phyloP scores from a whole-genome alignment of 305 asterid genomes.

The Fraxinus greggii region DNA sequence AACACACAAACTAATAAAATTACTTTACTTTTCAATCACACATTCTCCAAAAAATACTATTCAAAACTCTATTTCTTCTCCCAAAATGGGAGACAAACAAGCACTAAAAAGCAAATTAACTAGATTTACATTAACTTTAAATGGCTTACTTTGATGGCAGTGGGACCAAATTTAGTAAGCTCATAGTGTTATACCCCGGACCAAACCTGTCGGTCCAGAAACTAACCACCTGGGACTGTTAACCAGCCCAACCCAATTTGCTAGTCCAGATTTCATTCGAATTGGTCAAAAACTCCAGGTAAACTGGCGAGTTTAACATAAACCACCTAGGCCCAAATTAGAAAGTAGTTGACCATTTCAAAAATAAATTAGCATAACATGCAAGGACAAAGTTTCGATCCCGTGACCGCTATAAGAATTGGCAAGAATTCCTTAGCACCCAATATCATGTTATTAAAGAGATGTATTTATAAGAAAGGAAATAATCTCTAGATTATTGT shows the following conservation, averaged over 20 bases:
- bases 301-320: neutral
- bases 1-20: no score
- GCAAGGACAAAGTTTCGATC: neutral
- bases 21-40: no score
- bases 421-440: neutral
- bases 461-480: neutral
- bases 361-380: neutral
- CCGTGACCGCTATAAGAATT: neutral
- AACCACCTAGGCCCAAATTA: neutral
- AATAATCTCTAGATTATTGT: neutral
- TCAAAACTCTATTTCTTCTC: no score
- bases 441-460: neutral
- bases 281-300: neutral
- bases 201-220: neutral
- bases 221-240: neutral
- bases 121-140: neutral
- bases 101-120: conserved; percentile 6
- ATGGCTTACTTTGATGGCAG: neutral
- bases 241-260: neutral
- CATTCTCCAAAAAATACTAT: no score
- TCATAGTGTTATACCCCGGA: neutral
- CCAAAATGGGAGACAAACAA: no score
- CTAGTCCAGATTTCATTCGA: neutral
- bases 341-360: neutral
- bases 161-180: neutral